Evolutionary conservation across 306 rosid genomes (phyloP), one percentile per base, ranked within the genome.

Genomic region (Abrus pulchellus): DNA sequence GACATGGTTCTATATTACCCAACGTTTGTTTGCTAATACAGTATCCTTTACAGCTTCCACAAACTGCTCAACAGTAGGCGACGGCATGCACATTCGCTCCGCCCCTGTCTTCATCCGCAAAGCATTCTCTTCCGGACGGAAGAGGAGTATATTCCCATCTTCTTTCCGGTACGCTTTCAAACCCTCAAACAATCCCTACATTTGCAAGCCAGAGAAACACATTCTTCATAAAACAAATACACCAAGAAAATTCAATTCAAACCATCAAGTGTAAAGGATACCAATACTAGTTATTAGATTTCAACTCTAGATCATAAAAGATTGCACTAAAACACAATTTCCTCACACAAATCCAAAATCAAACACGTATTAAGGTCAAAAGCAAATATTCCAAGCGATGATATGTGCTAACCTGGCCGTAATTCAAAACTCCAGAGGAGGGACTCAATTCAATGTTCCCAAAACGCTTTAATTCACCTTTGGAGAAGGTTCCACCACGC

Each of bases 41-140:
- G 92, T 94, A 20, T 92, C 91, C 83, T 91, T 89, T 57, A 91
- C 96, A 76, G 98, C 97, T 77, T 95, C 93, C 60, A 95, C 93
- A 86, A 95, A 95, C 75, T 95, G 98, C 44, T 91, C 89, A 9
- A 91, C 89, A 36, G 92, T 83, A 32, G 94, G 99, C 10, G 98
- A 85, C 54, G 97, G 99, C 98, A 95, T 95, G 86, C 99, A 95
- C 99, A 95, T 93, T 72, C 99, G 80, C 81, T 93, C 99, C 0
- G 99, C 99, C 29, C 98, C 98, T 81, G 76, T 33, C 87, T 81
- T 86, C 98, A 95, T 90, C 82, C 98, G 84, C 60, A 62, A 3
- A 32, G 93, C 99, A 89, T 95, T 95, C 84, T 95, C 99, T 87
- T 93, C 93, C 0, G 99, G 98, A 64, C 99, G 97, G 78, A 95